Evolutionary conservation across 108 stramenopile species (phyloP), one percentile per base, ranked within the genome.

Genomic region (Skeletonema costatum): DNA sequence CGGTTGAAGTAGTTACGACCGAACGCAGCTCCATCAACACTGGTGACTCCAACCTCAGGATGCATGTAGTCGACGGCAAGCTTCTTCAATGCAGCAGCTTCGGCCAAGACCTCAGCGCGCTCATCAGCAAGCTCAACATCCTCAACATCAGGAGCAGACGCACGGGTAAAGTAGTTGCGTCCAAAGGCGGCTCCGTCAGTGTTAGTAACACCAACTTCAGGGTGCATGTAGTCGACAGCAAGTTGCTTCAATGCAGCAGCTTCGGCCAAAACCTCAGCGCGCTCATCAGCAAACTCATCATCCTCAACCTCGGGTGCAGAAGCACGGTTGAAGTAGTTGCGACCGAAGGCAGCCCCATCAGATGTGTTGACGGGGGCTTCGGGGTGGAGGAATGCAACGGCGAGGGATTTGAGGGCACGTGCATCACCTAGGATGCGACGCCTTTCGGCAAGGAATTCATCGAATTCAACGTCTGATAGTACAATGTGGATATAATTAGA

Each of bases 1-100:
- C 90, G 86, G 58, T 46, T 68, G 64, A 91, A 91, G 86, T 86
- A 91, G 86, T 83, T 85, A 32, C 90, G 85, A 9, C 75, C 85
- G 63, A 68, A 81, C 13, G 72, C 78, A 16, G 56, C 48, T 12
- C 78, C 44, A 68, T 88, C 85, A 9, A n/a, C n/a, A n/a, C n/a
- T n/a, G n/a, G 75, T 71, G 3, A 92, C 75, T 1, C 62, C 83
- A 51, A 46, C 64, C 77, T 92, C 91, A 5, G 91, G 89, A 65
- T 92, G 89, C 63, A 88, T 30, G 71, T 87, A 88, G 60, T 78
- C 71, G n/a, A 58, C 68, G 68, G 25, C 25, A 25, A 25, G 25
- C 25, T 25, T 25, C 25, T 25, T 25, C 25, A 25, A 25, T 25
- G 25, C 65, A 0, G 75, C 69, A 13, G 66, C 66, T 31, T 92